These are phyloP conservation scores for Lotmaria passim DNA, from an alignment of 208 protist genomes.

Conservation along the genomic window DNA sequence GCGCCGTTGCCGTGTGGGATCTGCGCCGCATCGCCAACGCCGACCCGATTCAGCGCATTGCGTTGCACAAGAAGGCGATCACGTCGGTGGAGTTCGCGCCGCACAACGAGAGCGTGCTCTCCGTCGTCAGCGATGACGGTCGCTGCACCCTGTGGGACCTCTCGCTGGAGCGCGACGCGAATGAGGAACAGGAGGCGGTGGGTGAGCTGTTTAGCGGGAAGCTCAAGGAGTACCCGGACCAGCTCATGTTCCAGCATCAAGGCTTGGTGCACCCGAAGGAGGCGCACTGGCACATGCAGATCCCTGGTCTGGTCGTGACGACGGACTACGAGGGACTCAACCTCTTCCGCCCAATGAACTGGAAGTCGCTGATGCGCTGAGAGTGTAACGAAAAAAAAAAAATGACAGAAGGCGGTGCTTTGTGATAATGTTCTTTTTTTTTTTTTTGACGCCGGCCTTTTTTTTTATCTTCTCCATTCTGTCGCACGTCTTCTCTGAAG, in stretches of 20 bases:
- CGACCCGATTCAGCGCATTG: slow-evolving; percentile 87
- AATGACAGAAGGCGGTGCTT: background rate
- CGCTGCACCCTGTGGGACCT: slow-evolving; percentile 98
- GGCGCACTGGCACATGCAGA: slow-evolving; percentile 97
- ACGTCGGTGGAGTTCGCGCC: slow-evolving; percentile 97
- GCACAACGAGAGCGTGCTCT: slow-evolving; percentile 95
- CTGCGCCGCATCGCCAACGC: slow-evolving; percentile 85
- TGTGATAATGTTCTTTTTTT: background rate
- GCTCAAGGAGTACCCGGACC: slow-evolving; percentile 88
- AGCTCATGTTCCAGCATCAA: slow-evolving; percentile 98
- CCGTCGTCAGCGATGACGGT: slow-evolving; percentile 92
- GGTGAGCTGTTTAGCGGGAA: slow-evolving; percentile 77
- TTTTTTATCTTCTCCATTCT: background rate
- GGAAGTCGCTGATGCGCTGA: slow-evolving; percentile 89
- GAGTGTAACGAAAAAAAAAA: slow-evolving; percentile 5
- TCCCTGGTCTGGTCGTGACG: slow-evolving; percentile 95
- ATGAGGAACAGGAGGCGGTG: slow-evolving; percentile 89
- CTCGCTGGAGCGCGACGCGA: slow-evolving; percentile 95
- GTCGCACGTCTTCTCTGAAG: too few relatives aligned
- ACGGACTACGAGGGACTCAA: slow-evolving; percentile 97
- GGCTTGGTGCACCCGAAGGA: slow-evolving; percentile 98
- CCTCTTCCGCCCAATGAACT: slow-evolving; percentile 97
- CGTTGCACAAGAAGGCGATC: slow-evolving; percentile 94
- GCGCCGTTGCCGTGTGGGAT: slow-evolving; percentile 97
- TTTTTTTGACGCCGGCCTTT: background rate